Percentiles rank a stretch among this genome's conserved stretches.
phyloP scores from a whole-genome alignment of 805 yeast species.

The Yarrowia sp. region DNA sequence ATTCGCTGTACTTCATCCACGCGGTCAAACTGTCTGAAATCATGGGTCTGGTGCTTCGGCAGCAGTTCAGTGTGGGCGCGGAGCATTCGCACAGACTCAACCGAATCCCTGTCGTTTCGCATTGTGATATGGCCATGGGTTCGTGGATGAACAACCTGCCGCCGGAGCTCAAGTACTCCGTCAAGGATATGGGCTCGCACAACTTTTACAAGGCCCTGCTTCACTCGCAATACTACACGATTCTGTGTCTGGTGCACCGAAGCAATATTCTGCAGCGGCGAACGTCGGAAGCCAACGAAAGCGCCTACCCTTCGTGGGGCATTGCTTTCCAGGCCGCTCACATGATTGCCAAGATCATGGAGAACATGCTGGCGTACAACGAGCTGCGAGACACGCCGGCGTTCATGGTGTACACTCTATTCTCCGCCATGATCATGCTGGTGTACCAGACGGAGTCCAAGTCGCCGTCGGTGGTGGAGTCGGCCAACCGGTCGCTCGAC shows the following conservation, averaged over 20 bases:
- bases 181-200: slow-evolving; percentile 61
- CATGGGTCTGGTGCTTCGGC: slow-evolving; percentile 69
- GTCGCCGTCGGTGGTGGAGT: slow-evolving; percentile 50
- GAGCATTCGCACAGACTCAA: slow-evolving; percentile 56
- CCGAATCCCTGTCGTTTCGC: slow-evolving; percentile 59
- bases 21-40: slow-evolving; percentile 72
- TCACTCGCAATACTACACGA: slow-evolving; percentile 73
- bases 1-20: slow-evolving; percentile 66
- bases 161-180: slow-evolving; percentile 64
- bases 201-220: slow-evolving; percentile 64
- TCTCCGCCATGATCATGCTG: slow-evolving; percentile 72
- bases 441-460: slow-evolving; percentile 66
- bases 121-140: slow-evolving; percentile 78
- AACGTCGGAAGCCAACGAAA: slow-evolving; percentile 40
- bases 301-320: slow-evolving; percentile 72
- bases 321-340: slow-evolving; percentile 83
- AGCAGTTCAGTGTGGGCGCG: slow-evolving; percentile 74
- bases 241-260: slow-evolving; percentile 74
- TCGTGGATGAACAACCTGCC: slow-evolving; percentile 77
- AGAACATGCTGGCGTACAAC: slow-evolving; percentile 59
- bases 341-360: slow-evolving; percentile 69
- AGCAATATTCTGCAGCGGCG: slow-evolving; percentile 60
- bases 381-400: slow-evolving; percentile 63
- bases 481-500: slow-evolving; percentile 51
- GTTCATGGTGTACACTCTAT: slow-evolving; percentile 63